A percentile compares a stretch with the other conserved stretches of the same genome.
Conservation (phyloP, 2,329 filamentous ascomycete genomes). For the Incumbomyces delicatus region DNA sequence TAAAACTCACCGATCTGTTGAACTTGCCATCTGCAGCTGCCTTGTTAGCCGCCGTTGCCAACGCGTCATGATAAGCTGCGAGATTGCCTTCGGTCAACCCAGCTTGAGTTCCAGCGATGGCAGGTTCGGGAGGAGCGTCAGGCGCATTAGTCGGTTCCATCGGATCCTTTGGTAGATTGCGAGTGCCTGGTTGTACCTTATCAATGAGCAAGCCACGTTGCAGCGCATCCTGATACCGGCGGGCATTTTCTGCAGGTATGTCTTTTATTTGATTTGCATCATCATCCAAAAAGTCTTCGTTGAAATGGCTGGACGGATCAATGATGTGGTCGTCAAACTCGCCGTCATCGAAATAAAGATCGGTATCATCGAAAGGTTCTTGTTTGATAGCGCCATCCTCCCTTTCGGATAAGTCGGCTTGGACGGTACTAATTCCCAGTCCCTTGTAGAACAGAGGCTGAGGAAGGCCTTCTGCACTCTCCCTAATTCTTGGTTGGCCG, state of each 20-base stretch:
- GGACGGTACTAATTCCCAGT: slow-evolving; percentile 15
- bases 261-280: slow-evolving; percentile 32
- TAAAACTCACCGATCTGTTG: slow-evolving; percentile 47
- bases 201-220: slow-evolving; percentile 5
- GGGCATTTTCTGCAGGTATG: slow-evolving; percentile 19
- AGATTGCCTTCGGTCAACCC: slow-evolving; percentile 47
- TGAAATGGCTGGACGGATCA: slow-evolving; percentile 28
- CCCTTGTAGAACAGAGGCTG: slow-evolving; percentile 11
- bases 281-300: slow-evolving; percentile 40
- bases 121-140: neutral
- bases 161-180: neutral
- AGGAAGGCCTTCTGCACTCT: neutral
- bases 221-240: slow-evolving; percentile 15
- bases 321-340: slow-evolving; percentile 16
- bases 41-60: slow-evolving; percentile 70
- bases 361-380: slow-evolving; percentile 26
- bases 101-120: slow-evolving; percentile 2
- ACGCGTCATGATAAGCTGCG: slow-evolving; percentile 69
- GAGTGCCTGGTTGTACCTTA: slow-evolving; percentile 6
- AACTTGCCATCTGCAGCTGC: slow-evolving; percentile 71
- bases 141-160: neutral
- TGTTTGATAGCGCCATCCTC: slow-evolving; percentile 8
- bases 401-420: slow-evolving; percentile 5
- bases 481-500: neutral
- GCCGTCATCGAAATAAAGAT: slow-evolving; percentile 40